Evolutionary conservation across 768 basidiomycete genomes (phyloP), one percentile per base, ranked within the genome.

Genomic region (Galerina sulciceps): DNA sequence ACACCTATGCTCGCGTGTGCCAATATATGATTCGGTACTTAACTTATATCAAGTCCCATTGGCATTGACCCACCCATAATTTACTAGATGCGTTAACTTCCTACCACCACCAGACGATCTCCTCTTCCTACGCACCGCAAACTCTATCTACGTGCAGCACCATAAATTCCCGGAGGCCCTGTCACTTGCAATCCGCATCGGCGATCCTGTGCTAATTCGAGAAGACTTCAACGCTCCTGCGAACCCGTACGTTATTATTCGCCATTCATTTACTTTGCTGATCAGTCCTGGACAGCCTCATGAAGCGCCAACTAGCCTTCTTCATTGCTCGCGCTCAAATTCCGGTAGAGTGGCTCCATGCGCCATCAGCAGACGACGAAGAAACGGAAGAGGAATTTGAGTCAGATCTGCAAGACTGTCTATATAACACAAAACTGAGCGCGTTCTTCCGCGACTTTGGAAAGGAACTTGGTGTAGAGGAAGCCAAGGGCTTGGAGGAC

Each of bases 301-400:
- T 99, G 97, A 91, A 90, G 71, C 90, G 92, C 35, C 97, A 99
- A 74, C 86, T 99, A 20, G 94, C 97, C 2, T 93, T 93, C 75
- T 81, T 97, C 66, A 87, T 99, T 48, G 94, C 96, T 10, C 91
- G 97, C 43, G 88, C 96, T 2, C 93, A 95, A 67, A 83, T 96
- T 55, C 94, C 94, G 10, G 73, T 94, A 34, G 91, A 95, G 68
- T 97, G 96, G 94, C 75, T 96, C 38, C 89, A 89, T 53, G 77
- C 85, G 6, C 78, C 85, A 10, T 67, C 76, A 17, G 72, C 74
- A 46, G 86, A 85, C 53, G 76, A 80, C 18, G 85, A 75, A 34
- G 83, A 82, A 10, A 76, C 77, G 3, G 84, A 87, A 26, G 83
- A 82, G 11, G 82, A 84, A 43, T 80, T 79, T 59, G 79, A 81